Evolutionary conservation across 208 protist species (phyloP), one percentile per base, ranked within the genome.

Genomic region (Leishmania guyanensis): DNA sequence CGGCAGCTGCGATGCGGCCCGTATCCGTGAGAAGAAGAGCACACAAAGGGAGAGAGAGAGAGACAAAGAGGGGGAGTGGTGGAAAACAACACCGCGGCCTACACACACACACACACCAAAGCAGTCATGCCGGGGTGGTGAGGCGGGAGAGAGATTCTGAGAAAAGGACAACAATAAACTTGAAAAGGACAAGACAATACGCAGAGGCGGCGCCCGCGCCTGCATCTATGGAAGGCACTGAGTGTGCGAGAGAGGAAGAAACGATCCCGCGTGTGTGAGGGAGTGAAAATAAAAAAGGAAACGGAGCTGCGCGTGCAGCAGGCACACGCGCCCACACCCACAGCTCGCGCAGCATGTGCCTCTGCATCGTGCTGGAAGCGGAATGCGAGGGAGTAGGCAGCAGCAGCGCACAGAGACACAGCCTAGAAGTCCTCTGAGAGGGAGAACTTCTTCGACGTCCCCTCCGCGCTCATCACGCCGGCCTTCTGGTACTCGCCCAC

Each of bases 401-500:
- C 29, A 12, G 36, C 20, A 65, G 60, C 20, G 8, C 20, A 3
- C 62, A 64, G 16, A 29, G 39, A 39, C 26, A 12, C 17, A 0
- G 51, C 16, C 73, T 93, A 99, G 84, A 99, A 99, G 76, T 99
- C 97, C 64, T 93, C 94, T 36, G 96, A 90, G 10, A 98, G 85
- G 53, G 90, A 86, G 85, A 99, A 99, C 76, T 91, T 93, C 81
- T 95, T 97, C 76, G 86, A 83, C 66, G 65, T 89, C 43, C 85
- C 90, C 71, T 95, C 93, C 39, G 76, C 71, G 86, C 86, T 92
- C 95, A 98, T 99, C 54, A 99, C 99, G 81, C 98, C 98, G 17
- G 97, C 92, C 94, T 99, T 99, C 85, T 98, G 93, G 88, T 99
- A 99, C 87, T 99, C 99, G 54, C 97, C 96, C 36, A 99, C 99